Evolutionary conservation across 371 early-diverging fungal species (phyloP), one percentile per base, ranked within the genome.

Genomic region (Haplosporangium sp.): DNA sequence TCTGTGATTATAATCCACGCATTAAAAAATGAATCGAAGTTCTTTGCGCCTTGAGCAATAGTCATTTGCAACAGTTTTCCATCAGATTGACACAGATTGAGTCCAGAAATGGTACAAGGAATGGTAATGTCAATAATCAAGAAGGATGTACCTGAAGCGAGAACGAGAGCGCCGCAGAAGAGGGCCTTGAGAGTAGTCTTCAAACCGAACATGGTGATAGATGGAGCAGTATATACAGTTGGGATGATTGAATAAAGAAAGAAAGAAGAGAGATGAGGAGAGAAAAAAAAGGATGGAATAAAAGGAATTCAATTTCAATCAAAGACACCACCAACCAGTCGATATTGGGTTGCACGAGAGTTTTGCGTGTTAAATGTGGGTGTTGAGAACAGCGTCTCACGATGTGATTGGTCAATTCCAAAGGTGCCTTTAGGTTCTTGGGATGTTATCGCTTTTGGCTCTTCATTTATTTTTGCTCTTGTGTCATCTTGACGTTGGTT

Each of bases 151-250:
- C 81, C 81, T 81, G 81, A 61, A 57, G 81, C 81, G 27, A 81
- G 71, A 63, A 74, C 13, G 60, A 81, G 65, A 42, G 81, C 81
- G 38, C 81, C 65, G 58, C 68, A 71, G 61, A 81, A 17, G 59
- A 81, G 74, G 69, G 81, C 71, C 74, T 81, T 81, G 81, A 81
- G 72, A 44, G 82, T 68, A 17, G 67, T 57, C 82, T 81, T 81
- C 63, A 81, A 59, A 64, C 75, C 71, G 63, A 81, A 62, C 82
- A 81, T 79, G 69, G 44, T 58, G 58, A 9, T n/a, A 35, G 38
- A n/a, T 19, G 42, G 37, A 27, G 20, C 39, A 48, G 63, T 55
- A 61, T 63, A 53, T 57, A 69, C 62, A 66, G 67, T 38, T 7
- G 50, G 38, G 55, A 45, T 63, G 34, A 59, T 45, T 57, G 11